Evolutionary conservation across 2,329 filamentous ascomycete genomes (phyloP), one percentile per base, ranked within the genome.

Genomic region (Fusarium equiseti): DNA sequence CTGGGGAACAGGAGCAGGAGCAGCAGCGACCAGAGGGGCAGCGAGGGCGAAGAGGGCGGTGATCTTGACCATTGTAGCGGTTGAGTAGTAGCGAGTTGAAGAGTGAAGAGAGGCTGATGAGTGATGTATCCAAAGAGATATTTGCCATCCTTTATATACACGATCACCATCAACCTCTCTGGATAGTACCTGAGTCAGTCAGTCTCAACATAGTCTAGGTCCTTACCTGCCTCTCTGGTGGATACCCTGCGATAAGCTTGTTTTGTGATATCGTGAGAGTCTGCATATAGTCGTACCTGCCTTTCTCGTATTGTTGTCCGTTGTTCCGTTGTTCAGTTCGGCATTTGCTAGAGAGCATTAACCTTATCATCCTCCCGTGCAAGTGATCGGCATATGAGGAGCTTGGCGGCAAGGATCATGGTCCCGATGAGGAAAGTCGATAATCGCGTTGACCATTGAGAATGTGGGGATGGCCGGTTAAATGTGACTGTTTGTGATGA

Each of bases 361-460:
- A 65, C 60, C 62, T 65, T 65, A 65, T 65, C 62, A 59, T 59
- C 11, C 18, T 64, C 45, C 60, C 62, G 60, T 46, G 10, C 40
- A 51, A 65, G 62, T 65, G 62, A 65, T 65, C 60, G 60, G 45
- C 62, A 65, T 65, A 59, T 32, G 29, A 18, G 31, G 18, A 42
- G 27, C 62, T 65, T 65, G 52, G 60, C 62, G 26, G 9, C 62
- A 65, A 44, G 62, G 62, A 57, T 65, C 31, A n/a, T 22, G 16
- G 18, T 58, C 62, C 62, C 40, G 60, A 65, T 65, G 52, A 51
- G 62, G 62, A 44, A 65, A 65, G 62, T 65, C 62, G 62, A 65
- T 59, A 65, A 59, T 35, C 40, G 20, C 32, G 63, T 65, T 27
- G 51, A 20, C 62, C 46, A 65, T 16, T 65, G 42, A 46, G 26